Evolutionary conservation across 306 rosid species (phyloP).

Genomic region (Medicago lupulina): DNA sequence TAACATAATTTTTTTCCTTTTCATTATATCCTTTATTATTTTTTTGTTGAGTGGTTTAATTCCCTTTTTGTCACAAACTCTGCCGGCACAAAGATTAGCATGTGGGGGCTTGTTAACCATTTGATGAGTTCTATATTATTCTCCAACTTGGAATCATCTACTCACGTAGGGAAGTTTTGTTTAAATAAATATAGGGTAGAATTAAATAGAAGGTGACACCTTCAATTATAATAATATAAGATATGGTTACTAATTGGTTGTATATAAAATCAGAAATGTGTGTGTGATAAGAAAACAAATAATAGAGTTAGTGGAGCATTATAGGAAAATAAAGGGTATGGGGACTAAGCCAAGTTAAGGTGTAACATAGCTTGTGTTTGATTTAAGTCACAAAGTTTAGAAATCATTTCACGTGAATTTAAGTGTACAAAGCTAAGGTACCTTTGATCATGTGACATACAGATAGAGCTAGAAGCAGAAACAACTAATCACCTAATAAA

Average conservation of each 20-base stretch:
- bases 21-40: constrained; percentile 33
- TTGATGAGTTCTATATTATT: constrained; percentile 47
- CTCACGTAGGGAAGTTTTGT: neutral
- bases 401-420: constrained; percentile 64
- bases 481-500: constrained; percentile 53
- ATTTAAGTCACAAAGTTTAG: constrained; percentile 33
- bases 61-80: constrained; percentile 48
- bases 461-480: constrained; percentile 49
- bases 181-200: constrained; percentile 13
- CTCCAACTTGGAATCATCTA: constrained; percentile 44
- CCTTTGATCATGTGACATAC: constrained; percentile 61
- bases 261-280: constrained; percentile 32
- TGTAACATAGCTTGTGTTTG: constrained; percentile 3
- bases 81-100: constrained; percentile 55
- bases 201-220: constrained; percentile 46
- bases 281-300: constrained; percentile 41
- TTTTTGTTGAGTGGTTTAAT: constrained; percentile 38
- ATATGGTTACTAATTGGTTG: constrained; percentile 37
- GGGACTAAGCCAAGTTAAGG: neutral
- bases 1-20: constrained; percentile 5
- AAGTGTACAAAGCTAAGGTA: constrained; percentile 50
- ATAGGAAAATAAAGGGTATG: neutral
- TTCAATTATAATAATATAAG: constrained; percentile 43
- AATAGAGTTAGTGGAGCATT: constrained; percentile 27
- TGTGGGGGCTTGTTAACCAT: constrained; percentile 60